Percentiles rank a stretch among this genome's conserved stretches.
Evolutionary conservation across 768 basidiomycete genomes (phyloP).

Genomic region (Mycena galopus): DNA sequence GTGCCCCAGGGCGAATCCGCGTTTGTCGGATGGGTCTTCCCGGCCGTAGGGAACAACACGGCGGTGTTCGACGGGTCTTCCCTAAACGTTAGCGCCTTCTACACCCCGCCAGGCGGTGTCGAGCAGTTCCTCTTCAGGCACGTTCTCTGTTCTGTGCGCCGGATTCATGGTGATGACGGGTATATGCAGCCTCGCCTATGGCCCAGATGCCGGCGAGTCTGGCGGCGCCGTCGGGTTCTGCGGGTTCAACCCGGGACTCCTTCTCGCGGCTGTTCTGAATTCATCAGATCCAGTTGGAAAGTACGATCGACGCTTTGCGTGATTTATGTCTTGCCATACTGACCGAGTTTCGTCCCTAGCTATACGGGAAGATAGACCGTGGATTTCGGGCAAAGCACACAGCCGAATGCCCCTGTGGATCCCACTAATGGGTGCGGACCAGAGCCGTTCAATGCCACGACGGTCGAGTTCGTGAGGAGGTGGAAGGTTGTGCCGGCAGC

Average conservation of each 20-base stretch:
- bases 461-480: slow-evolving; percentile 20
- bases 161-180: slow-evolving; percentile 4
- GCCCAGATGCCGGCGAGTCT: not conserved
- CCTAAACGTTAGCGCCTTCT: slow-evolving; percentile 10
- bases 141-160: not conserved
- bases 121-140: slow-evolving; percentile 10
- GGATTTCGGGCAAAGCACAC: slow-evolving; percentile 24
- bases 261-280: not conserved
- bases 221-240: slow-evolving; percentile 3
- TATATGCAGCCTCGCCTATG: not conserved
- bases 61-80: slow-evolving; percentile 20
- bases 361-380: slow-evolving; percentile 24
- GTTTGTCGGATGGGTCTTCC: slow-evolving; percentile 16
- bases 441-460: slow-evolving; percentile 19
- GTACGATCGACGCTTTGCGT: slow-evolving; percentile 8
- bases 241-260: slow-evolving; percentile 10
- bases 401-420: slow-evolving; percentile 22
- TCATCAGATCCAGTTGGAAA: slow-evolving; percentile 22
- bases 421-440: slow-evolving; percentile 23
- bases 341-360: not conserved
- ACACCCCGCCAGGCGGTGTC: slow-evolving; percentile 17
- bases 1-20: slow-evolving; percentile 7
- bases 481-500: slow-evolving; percentile 23
- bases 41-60: not conserved
- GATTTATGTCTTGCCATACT: slow-evolving; percentile 3